Evolutionary conservation across 495 filamentous ascomycete genomes (phyloP).

Genomic region (Penicillium daleae): DNA sequence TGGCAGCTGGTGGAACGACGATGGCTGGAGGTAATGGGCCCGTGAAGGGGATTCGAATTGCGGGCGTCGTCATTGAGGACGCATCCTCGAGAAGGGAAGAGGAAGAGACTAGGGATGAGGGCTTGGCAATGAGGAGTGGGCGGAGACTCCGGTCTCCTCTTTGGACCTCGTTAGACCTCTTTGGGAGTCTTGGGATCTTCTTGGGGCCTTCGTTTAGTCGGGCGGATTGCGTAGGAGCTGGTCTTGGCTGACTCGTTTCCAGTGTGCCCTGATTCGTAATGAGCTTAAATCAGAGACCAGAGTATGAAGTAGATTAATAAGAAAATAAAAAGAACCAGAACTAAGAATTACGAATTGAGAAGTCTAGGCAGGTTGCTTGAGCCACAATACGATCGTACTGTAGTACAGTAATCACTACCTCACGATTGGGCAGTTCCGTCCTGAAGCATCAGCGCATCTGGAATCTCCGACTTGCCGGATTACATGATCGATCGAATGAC

Average conservation of each 20-base stretch:
- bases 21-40: conserved; percentile 76
- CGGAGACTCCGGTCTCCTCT: background rate
- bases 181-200: background rate
- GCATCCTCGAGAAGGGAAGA: conserved; percentile 27
- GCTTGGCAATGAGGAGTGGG: conserved; percentile 8
- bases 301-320: background rate
- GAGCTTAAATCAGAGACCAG: background rate
- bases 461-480: conserved; percentile 30
- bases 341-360: no score
- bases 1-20: conserved; percentile 72
- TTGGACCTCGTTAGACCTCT: no score
- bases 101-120: background rate
- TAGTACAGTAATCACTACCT: background rate
- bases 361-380: background rate
- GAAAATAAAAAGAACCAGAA: background rate
- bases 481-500: conserved; percentile 29
- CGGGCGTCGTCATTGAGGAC: conserved; percentile 63
- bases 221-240: background rate
- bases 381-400: background rate
- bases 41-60: conserved; percentile 91
- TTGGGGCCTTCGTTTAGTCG: background rate
- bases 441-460: conserved; percentile 26
- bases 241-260: conserved; percentile 19
- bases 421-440: background rate
- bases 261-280: background rate